A percentile compares a stretch with the other conserved stretches of the same genome.
These are phyloP conservation scores for Nemania diffusa DNA, from an alignment of 2,329 filamentous ascomycete genomes.

Conservation along the genomic window DNA sequence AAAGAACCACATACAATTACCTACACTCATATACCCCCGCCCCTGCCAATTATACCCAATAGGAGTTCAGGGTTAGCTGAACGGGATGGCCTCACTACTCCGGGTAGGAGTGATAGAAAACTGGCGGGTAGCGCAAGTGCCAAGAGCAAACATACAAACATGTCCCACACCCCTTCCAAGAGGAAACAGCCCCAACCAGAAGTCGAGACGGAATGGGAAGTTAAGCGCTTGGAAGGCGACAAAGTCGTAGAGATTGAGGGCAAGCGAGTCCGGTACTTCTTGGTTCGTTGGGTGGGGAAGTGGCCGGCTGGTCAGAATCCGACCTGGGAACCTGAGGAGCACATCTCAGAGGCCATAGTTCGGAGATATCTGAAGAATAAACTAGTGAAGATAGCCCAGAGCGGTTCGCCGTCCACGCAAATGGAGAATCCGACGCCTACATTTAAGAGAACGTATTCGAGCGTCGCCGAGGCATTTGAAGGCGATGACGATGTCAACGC, in stretches of 20 bases:
- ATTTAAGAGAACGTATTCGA: slow-evolving; percentile 48
- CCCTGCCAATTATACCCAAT: background rate
- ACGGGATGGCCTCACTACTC: slow-evolving; percentile 44
- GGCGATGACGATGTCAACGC: slow-evolving; percentile 41
- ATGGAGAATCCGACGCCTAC: slow-evolving; percentile 3
- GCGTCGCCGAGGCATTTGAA: slow-evolving; percentile 50
- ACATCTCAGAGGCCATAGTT: slow-evolving; percentile 57
- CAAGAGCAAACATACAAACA: background rate
- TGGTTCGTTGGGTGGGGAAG: slow-evolving; percentile 66
- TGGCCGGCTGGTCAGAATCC: slow-evolving; percentile 67
- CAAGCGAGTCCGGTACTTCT: slow-evolving; percentile 57
- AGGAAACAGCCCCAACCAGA: slow-evolving; percentile 40
- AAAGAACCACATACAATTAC: slow-evolving; percentile 4
- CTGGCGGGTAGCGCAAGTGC: slow-evolving; percentile 23
- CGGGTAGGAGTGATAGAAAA: slow-evolving; percentile 38
- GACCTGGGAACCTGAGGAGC: slow-evolving; percentile 67
- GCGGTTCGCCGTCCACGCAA: background rate
- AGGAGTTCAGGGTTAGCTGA: background rate
- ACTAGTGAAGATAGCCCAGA: slow-evolving; percentile 28
- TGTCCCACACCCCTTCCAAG: slow-evolving; percentile 17
- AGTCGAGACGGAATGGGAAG: slow-evolving; percentile 53
- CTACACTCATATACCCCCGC: slow-evolving; percentile 1
- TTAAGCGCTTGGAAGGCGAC: slow-evolving; percentile 58
- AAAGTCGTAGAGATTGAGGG: slow-evolving; percentile 51
- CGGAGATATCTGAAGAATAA: slow-evolving; percentile 54